A percentile compares a stretch with the other conserved stretches of the same genome.
These are phyloP conservation scores for Rosa multiflora DNA, from an alignment of 306 rosid species.

Conservation along the genomic window DNA sequence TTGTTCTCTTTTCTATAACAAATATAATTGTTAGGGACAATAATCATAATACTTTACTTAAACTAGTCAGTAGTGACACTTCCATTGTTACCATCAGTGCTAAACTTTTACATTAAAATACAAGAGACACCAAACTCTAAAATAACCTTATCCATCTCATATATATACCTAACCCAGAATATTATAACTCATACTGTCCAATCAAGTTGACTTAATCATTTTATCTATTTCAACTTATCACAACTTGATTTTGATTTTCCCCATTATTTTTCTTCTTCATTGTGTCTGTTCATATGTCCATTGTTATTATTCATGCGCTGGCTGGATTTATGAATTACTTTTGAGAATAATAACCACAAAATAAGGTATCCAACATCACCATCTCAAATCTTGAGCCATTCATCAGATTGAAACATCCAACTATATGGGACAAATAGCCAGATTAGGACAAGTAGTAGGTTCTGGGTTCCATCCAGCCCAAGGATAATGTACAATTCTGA, in stretches of 20 bases:
- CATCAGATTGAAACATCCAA: slow-evolving; percentile 1
- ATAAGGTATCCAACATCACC: not conserved
- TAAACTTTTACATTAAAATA: slow-evolving; percentile 17
- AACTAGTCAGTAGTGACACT: slow-evolving; percentile 7
- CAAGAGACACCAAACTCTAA: not conserved
- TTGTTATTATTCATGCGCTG: not conserved
- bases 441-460: not conserved
- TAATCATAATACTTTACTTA: slow-evolving; percentile 15
- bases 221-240: not conserved
- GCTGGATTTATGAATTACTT: not conserved
- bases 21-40: not conserved
- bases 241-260: not conserved
- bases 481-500: not conserved
- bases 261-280: not conserved
- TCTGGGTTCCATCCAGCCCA: not conserved
- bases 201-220: slow-evolving; percentile 25
- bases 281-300: not conserved
- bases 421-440: not conserved
- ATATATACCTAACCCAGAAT: slow-evolving; percentile 1
- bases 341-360: not conserved
- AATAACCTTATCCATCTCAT: slow-evolving; percentile 24
- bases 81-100: slow-evolving; percentile 30
- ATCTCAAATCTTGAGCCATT: not conserved
- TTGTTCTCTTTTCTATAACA: slow-evolving; percentile 2
- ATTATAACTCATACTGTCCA: slow-evolving; percentile 18